Base-by-base conservation (phyloP, 73 alveolate genomes). In the Paramecium biaurelia region DNA sequence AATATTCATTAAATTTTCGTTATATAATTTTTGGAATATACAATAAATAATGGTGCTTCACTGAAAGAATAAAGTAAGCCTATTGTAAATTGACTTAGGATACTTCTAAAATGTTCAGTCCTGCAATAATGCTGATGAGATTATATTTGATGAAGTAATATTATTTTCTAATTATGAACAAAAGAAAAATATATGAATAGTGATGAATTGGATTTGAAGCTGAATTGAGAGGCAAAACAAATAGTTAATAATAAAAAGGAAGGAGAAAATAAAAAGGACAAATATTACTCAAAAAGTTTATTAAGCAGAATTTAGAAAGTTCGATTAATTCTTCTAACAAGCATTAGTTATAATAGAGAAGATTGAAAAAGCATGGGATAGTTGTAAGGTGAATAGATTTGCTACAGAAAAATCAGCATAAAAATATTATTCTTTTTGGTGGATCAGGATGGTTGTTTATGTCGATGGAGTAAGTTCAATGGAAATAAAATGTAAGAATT, bases 381-480 rank as follows among this genome's bases (percentile, higher is more conserved):
- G 45, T 41, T 79, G 76, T 79, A 79, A 45, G 38, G 90, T 74
- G 3, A 76, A 76, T 43, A 45, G 90, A 79, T 41, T 42, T 14
- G 45, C 30, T 20, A 0, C 70, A 18, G 56, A 30, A n/a, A 20
- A 10, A 30, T 24, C 26, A 43, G 47, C 49, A 10, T 24, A 42
- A 21, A 23, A 79, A 6, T 8, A 76, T 20, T 79, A 15, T 79
- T 43, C 90, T 43, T 79, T 76, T 79, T 68, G 90, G 90, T n/a
- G 90, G 90, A 11, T 30, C 56, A 30, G 90, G 90, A 11, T 79
- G 76, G 90, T 45, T 79, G 28, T 14, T 43, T 79, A 79, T 43
- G 10, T 18, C 10, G 90, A 79, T 43, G n/a, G 76, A 79, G 90
- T 56, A 5, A 30, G 63, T 30, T 34, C 34, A 5, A 43, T 79